phyloP scores from a whole-genome alignment of 2,329 filamentous ascomycete genomes.

The Talaromyces sp. region DNA sequence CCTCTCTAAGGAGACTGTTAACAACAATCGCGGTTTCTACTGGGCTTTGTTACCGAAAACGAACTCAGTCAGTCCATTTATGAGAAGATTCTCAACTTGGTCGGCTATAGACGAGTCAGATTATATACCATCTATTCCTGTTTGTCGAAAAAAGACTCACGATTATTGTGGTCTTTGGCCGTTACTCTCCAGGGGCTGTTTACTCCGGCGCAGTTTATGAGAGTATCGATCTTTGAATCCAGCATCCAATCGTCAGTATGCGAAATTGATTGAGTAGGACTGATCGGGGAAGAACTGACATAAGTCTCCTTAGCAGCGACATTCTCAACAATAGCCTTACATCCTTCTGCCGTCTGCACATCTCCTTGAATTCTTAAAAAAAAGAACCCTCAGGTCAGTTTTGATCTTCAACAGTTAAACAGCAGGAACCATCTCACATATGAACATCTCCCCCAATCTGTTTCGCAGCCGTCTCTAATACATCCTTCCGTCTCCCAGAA shows the following conservation, averaged over 20 bases:
- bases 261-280: neutral
- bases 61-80: conserved; percentile 18
- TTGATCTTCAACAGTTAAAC: too few relatives aligned
- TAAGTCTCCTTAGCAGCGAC: conserved; percentile 26
- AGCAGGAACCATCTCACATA: too few relatives aligned
- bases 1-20: conserved; percentile 6
- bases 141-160: neutral
- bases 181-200: conserved; percentile 16
- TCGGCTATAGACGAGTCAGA: conserved; percentile 15
- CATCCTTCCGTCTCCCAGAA: conserved; percentile 49
- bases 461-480: conserved; percentile 32
- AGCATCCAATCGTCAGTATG: neutral
- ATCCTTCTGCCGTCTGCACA: conserved; percentile 28
- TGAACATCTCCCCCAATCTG: conserved; percentile 17
- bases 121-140: neutral
- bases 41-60: neutral
- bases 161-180: conserved; percentile 17
- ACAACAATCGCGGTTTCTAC: neutral
- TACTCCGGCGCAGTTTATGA: conserved; percentile 31
- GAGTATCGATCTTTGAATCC: conserved; percentile 23
- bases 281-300: conserved; percentile 14
- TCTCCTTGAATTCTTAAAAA: conserved; percentile 28
- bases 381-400: neutral
- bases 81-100: conserved; percentile 20
- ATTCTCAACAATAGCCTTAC: conserved; percentile 26